Percentiles rank a stretch among this genome's conserved stretches.
Conservation (phyloP, 2,329 filamentous ascomycete genomes). For the Alternaria sp. region DNA sequence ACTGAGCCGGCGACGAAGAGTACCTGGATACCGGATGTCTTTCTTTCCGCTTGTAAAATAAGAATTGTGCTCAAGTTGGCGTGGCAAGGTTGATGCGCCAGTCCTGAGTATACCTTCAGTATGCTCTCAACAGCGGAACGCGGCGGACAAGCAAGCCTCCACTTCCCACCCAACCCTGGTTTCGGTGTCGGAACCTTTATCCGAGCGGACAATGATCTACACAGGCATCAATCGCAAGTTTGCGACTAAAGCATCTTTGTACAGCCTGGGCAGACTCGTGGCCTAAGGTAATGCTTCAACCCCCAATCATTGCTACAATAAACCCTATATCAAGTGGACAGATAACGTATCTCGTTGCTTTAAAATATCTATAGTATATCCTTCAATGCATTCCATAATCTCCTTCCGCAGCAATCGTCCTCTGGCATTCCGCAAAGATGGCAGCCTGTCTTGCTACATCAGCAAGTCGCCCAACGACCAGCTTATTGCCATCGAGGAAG, state of each 20-base stretch:
- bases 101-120: not conserved
- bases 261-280: not conserved
- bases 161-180: conserved; percentile 5
- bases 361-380: not conserved
- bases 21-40: not conserved
- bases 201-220: conserved; percentile 7
- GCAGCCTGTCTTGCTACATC: conserved; percentile 70
- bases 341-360: not conserved
- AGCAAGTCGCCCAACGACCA: conserved; percentile 62
- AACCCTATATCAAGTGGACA: not conserved
- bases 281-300: not conserved
- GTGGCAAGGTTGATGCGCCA: not conserved
- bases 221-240: not conserved
- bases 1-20: not conserved
- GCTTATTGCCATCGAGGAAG: conserved; percentile 70
- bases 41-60: not conserved
- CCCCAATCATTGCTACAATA: not conserved
- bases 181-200: conserved; percentile 9
- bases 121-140: conserved; percentile 5
- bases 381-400: conserved; percentile 42
- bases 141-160: conserved; percentile 17
- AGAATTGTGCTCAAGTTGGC: not conserved
- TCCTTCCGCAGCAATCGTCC: conserved; percentile 49
- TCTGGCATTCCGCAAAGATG: conserved; percentile 66
- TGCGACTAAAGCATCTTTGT: not conserved